Evolutionary conservation across 2,329 filamentous ascomycete genomes (phyloP), one percentile per base, ranked within the genome.

Genomic region (Talaromyces sp.): DNA sequence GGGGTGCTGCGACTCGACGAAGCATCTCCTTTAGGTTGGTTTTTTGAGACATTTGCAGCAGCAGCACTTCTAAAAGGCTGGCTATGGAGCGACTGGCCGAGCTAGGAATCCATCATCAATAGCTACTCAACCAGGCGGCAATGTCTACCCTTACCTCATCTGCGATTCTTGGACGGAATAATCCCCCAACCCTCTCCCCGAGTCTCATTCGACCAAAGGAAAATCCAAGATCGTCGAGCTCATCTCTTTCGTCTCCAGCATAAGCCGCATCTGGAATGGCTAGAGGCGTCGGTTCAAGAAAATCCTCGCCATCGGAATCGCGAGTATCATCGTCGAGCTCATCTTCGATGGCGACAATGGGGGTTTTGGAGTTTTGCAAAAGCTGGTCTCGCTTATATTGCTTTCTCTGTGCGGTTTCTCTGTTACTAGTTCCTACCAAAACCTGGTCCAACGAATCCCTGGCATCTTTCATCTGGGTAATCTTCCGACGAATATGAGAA

Each of bases 41-140:
- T 8, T 18, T 33, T 31, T 57, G 56, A 6, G n/a, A 31, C 9
- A 18, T 47, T 12, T n/a, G 40, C 10, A 12, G 40, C 56, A 12
- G 23, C 27, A 5, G 28, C 30, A 40, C 27, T 50, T 23, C 30
- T 42, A 16, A 40, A 23, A 7, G 44, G 42, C 6, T 57, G 56
- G 27, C 9, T 47, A 18, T 57, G 40, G 18, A 57, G 56, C 28
- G 56, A 57, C 31, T 47, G 56, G 3, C 36, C 16, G 18, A 57
- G 34, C 56, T 57, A 14, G 2, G 42, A 5, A 12, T 34, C 33
- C 80, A 10, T 79, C 78, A 65, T 80, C 72, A 69, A 81, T 68
- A 67, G 76, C 65, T 65, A 81, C 62, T 71, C 85, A 72, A 66
- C 84, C 82, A 63, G 90, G 89, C 70, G 89, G 85, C 23, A 69